Evolutionary conservation across 768 basidiomycete genomes (phyloP), one percentile per base, ranked within the genome.

Genomic region (Holtermannia corniformis): DNA sequence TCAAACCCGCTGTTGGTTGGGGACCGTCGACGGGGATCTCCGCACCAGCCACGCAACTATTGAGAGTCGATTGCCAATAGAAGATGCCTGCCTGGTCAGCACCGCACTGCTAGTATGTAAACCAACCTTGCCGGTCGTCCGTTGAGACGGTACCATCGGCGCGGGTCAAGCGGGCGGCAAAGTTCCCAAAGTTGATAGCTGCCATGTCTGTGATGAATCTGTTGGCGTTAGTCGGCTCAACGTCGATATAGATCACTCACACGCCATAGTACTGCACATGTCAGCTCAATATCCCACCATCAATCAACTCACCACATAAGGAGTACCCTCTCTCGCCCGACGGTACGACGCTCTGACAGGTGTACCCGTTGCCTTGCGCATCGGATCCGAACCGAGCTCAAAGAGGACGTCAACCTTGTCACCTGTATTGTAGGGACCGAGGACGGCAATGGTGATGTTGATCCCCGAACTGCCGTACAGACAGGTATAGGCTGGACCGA

Each of bases 51-150:
- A 43, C 13, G 41, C 46, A 47, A 7, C 19, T 37, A 25, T 41
- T 22, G 4, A 54, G 22, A 4, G 20, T 20, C 2, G 16, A 25
- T n/a, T 47, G 24, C 16, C 41, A 20, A 41, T 43, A 54, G 7
- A 10, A 27, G 23, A 54, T 20, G 3, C 52, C 52, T 54, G 46
- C 4, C 12, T 22, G 41, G 16, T 10, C 16, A 12, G 23, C 20
- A 14, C 3, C 20, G 19, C n/a, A n/a, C n/a, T n/a, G n/a, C n/a
- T n/a, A 27, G 20, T 5, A 37, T 5, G 23, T 13, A 27, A 27
- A 51, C 41, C 7, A 43, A 51, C 50, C 50, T 43, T 24, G 50
- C 27, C 50, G 11, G 42, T 43, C 32, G 50, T 51, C 50, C 5
- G 21, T 14, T 2, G 23, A 22, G 2, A 51, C 41, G 7, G 41